Base-by-base conservation (phyloP, 2,329 filamentous ascomycete genomes). In the Cordyceps cicadae region DNA sequence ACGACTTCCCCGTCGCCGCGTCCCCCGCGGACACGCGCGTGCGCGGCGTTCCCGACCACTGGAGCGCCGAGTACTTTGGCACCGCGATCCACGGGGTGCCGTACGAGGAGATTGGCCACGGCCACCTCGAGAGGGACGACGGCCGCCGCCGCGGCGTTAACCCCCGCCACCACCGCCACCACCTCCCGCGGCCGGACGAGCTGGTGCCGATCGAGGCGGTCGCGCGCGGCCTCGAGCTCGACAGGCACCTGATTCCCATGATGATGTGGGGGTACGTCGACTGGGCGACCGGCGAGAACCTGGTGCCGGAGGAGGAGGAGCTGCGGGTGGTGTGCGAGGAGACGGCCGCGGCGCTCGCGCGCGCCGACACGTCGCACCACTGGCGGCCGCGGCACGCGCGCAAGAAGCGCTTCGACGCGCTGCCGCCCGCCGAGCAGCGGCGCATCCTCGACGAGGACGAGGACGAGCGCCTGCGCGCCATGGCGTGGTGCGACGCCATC, bases 231-330 rank as follows among this genome's bases (percentile, higher is more conserved):
- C 68, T 89, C 39, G 64, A 77, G 24, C 69, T 89, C n/a, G 76
- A 85, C 59, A 63, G 75, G 14, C 77, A 81, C 66, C 75, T 86
- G 52, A 66, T 79, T 15, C 74, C 79, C 61, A 86, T 89, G 78
- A 76, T 86, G 65, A 63, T 82, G 17, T 89, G 82, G 77, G 88
- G 88, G 0, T 81, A 81, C 67, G 73, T 87, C 32, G 78, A 88
- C 70, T 78, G 76, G 56, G 54, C 69, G 5, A 82, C 77, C 1
- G 78, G 81, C 54, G 69, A 75, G 63, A 80, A 85, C 68, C 66
- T 83, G 5, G 75, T 79, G 0, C 80, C 82, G 2, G 75, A 71
- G 11, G 70, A 76, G 54, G 76, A 80, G 54, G 78, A 84, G 67
- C 75, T 79, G 65, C 79, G 81, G 67, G 76, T 84, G 34, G 34